These are phyloP conservation scores for Plantago rigida DNA, from an alignment of 305 asterid species.

Conservation along the genomic window DNA sequence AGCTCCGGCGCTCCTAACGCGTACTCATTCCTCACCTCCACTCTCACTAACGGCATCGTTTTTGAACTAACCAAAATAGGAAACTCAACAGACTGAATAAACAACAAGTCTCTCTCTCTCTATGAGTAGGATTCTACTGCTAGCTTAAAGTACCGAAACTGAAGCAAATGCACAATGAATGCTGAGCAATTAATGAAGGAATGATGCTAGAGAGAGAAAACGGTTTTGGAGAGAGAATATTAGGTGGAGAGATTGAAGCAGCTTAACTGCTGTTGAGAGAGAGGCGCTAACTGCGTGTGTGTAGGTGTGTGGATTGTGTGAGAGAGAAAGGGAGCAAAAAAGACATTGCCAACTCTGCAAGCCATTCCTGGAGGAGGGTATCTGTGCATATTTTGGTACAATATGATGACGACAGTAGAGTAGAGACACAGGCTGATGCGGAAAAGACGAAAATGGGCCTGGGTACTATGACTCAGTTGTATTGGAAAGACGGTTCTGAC, in stretches of 20 bases:
- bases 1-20: slow-evolving; percentile 67
- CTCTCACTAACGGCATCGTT: slow-evolving; percentile 73
- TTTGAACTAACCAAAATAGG: not conserved
- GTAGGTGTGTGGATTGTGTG: slow-evolving; percentile 8
- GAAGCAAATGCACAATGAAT: slow-evolving; percentile 19
- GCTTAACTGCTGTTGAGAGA: slow-evolving; percentile 31
- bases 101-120: not conserved
- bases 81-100: slow-evolving; percentile 4
- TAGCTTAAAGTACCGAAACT: not conserved
- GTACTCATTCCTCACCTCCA: slow-evolving; percentile 63
- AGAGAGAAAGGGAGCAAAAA: slow-evolving; percentile 18
- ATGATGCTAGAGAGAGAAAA: slow-evolving; percentile 23
- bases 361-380: slow-evolving; percentile 43
- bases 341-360: slow-evolving; percentile 72
- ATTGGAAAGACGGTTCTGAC: slow-evolving; percentile 5
- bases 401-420: slow-evolving; percentile 18
- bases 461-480: not conserved
- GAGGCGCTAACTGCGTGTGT: slow-evolving; percentile 19
- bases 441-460: slow-evolving; percentile 27
- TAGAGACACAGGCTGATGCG: no score
- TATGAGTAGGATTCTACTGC: slow-evolving; percentile 8
- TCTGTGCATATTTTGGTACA: no score
- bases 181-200: slow-evolving; percentile 30
- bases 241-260: slow-evolving; percentile 41
- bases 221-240: slow-evolving; percentile 23